Evolutionary conservation across 2,329 filamentous ascomycete genomes (phyloP), one percentile per base, ranked within the genome.

Genomic region (Penicillium sp.): DNA sequence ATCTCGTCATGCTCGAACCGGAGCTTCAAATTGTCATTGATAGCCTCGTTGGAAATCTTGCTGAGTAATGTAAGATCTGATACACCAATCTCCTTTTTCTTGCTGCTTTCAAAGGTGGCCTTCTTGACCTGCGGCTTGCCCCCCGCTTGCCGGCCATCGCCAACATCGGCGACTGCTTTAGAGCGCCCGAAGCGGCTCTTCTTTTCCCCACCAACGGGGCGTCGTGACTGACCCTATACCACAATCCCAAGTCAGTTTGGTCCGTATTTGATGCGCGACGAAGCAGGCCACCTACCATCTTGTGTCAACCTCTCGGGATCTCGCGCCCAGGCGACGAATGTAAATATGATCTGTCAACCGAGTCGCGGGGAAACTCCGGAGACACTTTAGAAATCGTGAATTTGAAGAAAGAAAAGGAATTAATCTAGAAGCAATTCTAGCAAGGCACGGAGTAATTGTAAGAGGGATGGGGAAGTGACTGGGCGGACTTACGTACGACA

Each of bases 21-120:
- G 80, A 97, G 95, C 82, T 97, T 96, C 74, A 99, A 74, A 74
- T 99, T 99, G 54, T 97, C 94, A 78, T 99, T 99, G 81, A 99
- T 99, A 58, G 93, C 92, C 75, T 99, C 94, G 75, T 99, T 97
- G 63, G 92, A 96, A 62, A 99, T 95, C 76, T 97, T 97, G 81
- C 92, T 97, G 71, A 99, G 88, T 67, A 99, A 81, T 4, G 94
- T 99, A 72, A 99, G 83, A 81, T 99, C 94, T 51, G 94, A 97
- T 51, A 99, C 94, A 63, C 94, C 94, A 66, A 99, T 94, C 76
- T 99, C 92, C 84, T 96, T 97, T 86, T 97, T 99, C 83, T 97
- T 97, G 62, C 87, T 90, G 57, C 86, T 90, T 74, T 99, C 94
- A 77, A 95, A 99, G 58, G 90, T 90, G 60, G 94, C 94, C 79